These are phyloP conservation scores for Anisogramma anomala DNA, from an alignment of 2,329 filamentous ascomycete species.

Conservation along the genomic window DNA sequence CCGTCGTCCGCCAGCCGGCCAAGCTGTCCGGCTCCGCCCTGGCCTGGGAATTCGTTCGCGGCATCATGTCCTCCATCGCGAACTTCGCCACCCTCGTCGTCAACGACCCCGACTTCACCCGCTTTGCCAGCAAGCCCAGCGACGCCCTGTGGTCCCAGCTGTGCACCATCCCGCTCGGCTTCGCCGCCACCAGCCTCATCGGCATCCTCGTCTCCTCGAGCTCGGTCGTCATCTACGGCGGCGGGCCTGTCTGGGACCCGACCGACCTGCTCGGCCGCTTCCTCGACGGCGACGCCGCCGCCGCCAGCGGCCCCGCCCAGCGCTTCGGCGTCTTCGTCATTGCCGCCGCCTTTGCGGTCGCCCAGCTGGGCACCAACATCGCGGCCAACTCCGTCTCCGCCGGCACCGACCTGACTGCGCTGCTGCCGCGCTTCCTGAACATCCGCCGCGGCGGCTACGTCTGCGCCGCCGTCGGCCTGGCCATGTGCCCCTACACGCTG, in stretches of 20 bases:
- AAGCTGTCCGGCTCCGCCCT: slow-evolving; percentile 54
- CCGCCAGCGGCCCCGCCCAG: slow-evolving; percentile 49
- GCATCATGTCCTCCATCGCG: slow-evolving; percentile 79
- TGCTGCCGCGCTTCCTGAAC: slow-evolving; percentile 68
- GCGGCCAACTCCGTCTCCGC: slow-evolving; percentile 78
- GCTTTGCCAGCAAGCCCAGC: slow-evolving; percentile 65
- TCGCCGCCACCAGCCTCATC: slow-evolving; percentile 73
- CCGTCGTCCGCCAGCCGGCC: slow-evolving; percentile 61
- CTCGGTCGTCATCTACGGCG: slow-evolving; percentile 53
- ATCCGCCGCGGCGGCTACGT: slow-evolving; percentile 83
- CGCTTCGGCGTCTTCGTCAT: slow-evolving; percentile 70
- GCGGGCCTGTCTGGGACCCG: slow-evolving; percentile 61
- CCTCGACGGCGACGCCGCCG: slow-evolving; percentile 55
- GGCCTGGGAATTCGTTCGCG: slow-evolving; percentile 72
- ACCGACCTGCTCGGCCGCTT: slow-evolving; percentile 55
- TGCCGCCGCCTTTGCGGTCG: slow-evolving; percentile 58
- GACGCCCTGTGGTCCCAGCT: slow-evolving; percentile 76
- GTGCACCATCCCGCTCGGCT: slow-evolving; percentile 58
- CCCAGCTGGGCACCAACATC: slow-evolving; percentile 78
- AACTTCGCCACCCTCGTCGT: slow-evolving; percentile 85
- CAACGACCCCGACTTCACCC: slow-evolving; percentile 73
- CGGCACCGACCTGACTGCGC: slow-evolving; percentile 70
- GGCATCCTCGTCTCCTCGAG: slow-evolving; percentile 68
- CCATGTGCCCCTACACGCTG: slow-evolving; percentile 80
- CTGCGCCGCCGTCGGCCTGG: slow-evolving; percentile 66